These are phyloP conservation scores for Nakataea oryzae DNA, from an alignment of 2,329 filamentous ascomycete species.

Conservation along the genomic window DNA sequence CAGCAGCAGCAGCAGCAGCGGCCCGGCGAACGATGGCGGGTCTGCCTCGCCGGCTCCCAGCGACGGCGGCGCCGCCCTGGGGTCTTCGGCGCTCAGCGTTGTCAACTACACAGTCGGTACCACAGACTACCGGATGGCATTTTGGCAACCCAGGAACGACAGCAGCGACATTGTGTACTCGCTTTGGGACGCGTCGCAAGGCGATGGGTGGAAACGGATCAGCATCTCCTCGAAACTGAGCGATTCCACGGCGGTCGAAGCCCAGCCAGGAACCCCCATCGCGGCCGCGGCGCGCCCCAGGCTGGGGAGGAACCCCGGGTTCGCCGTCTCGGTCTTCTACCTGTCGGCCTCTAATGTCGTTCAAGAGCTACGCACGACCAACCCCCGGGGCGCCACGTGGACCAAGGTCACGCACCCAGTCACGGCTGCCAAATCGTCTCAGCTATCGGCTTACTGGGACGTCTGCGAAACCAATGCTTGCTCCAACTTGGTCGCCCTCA, in stretches of 20 bases:
- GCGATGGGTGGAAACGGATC: background rate
- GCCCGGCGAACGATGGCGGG: background rate
- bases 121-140: background rate
- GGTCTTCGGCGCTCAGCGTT: background rate
- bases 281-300: background rate
- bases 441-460: conserved; percentile 1
- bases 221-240: background rate
- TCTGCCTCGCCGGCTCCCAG: background rate
- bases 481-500: background rate
- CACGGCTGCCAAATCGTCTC: background rate
- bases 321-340: background rate
- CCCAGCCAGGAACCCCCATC: background rate
- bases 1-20: background rate
- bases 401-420: background rate
- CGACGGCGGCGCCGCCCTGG: background rate
- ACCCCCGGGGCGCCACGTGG: background rate
- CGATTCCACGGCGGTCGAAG: background rate
- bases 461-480: background rate
- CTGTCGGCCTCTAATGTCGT: background rate
- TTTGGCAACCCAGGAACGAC: background rate
- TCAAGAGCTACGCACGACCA: background rate
- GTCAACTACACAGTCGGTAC: background rate
- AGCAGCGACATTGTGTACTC: background rate
- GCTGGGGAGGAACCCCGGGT: background rate
- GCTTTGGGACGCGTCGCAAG: background rate